Percentiles rank a stretch among this genome's conserved stretches.
These are phyloP conservation scores for Ustilago hordei DNA, from an alignment of 1,284 basidiomycete species.

Conservation along the genomic window DNA sequence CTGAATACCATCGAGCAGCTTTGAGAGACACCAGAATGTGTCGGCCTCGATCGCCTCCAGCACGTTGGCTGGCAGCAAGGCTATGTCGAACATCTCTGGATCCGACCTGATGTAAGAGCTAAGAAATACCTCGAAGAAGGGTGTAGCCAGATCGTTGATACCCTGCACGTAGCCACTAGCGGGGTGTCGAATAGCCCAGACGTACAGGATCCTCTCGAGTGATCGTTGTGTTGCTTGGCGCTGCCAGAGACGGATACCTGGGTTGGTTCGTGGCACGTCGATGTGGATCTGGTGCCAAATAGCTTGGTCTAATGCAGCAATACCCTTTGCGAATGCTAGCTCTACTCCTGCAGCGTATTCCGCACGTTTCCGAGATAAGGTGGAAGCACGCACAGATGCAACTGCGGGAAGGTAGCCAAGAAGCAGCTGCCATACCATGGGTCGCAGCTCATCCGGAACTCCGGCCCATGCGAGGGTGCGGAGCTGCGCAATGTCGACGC, in stretches of 20 bases:
- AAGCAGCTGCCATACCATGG: slow-evolving; percentile 93
- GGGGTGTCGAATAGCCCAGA: slow-evolving; percentile 69
- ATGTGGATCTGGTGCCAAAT: slow-evolving; percentile 69
- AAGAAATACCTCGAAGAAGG: slow-evolving; percentile 68
- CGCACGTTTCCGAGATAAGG: slow-evolving; percentile 86
- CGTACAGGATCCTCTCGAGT: slow-evolving; percentile 67
- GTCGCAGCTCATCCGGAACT: slow-evolving; percentile 86
- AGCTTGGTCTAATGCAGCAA: slow-evolving; percentile 58
- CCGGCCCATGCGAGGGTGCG: slow-evolving; percentile 95
- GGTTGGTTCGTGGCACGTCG: slow-evolving; percentile 68
- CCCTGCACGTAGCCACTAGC: slow-evolving; percentile 69
- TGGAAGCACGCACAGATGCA: slow-evolving; percentile 79
- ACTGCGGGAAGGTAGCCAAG: slow-evolving; percentile 88
- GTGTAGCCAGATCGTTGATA: slow-evolving; percentile 69
- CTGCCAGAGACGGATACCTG: slow-evolving; percentile 67
- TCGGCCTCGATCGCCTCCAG: slow-evolving; percentile 67
- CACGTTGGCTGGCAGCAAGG: slow-evolving; percentile 54
- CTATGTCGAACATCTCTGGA: slow-evolving; percentile 64
- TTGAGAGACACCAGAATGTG: slow-evolving; percentile 68
- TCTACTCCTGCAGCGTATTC: slow-evolving; percentile 92
- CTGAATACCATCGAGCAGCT: slow-evolving; percentile 68
- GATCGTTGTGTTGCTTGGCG: slow-evolving; percentile 64
- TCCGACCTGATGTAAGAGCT: slow-evolving; percentile 64
- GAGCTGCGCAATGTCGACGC: slow-evolving; percentile 75
- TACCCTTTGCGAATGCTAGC: slow-evolving; percentile 84